Percentiles rank a stretch among this genome's conserved stretches.
Conservation (phyloP, 202 grass and related monocot genomes). For the Sporobolus alterniflorus region DNA sequence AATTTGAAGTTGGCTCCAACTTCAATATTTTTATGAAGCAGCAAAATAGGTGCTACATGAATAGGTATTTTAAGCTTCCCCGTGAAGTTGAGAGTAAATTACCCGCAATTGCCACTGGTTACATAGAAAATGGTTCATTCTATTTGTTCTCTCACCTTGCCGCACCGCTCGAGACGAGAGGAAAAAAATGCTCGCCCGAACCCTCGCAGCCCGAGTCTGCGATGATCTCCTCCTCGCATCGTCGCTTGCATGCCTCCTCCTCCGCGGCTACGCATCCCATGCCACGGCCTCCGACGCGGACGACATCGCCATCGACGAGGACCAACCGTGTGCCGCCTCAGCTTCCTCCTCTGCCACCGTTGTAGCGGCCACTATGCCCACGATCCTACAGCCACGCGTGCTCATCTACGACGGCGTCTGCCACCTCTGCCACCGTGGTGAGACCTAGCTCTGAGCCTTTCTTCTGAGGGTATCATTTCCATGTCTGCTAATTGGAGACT, state of each 20-base stretch:
- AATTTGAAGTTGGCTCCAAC: too few species aligned
- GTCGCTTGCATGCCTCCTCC: not conserved
- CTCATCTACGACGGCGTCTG: slow-evolving; percentile 98
- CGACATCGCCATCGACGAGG: slow-evolving; percentile 47
- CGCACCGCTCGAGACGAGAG: not conserved
- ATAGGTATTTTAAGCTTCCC: too few species aligned
- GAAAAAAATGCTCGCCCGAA: slow-evolving; percentile 39
- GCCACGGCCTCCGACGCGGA: not conserved
- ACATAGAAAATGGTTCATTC: too few species aligned
- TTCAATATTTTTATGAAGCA: too few species aligned
- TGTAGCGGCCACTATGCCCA: slow-evolving; percentile 46
- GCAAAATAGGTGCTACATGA: too few species aligned
- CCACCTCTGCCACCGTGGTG: slow-evolving; percentile 94
- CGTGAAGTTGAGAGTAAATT: too few species aligned
- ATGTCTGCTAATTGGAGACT: not conserved
- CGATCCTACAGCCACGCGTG: slow-evolving; percentile 85
- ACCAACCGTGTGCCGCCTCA: slow-evolving; percentile 16
- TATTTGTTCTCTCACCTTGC: slow-evolving; percentile 14
- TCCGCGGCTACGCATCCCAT: slow-evolving; percentile 7
- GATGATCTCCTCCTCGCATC: slow-evolving; percentile 1
- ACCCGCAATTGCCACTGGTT: not conserved
- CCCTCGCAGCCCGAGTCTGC: slow-evolving; percentile 21
- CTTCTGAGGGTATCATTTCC: not conserved
- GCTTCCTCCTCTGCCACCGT: not conserved
- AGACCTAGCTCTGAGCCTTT: not conserved